Percentiles rank a stretch among this genome's conserved stretches.
phyloP scores from a whole-genome alignment of 169 alveolate species.

The Cryptosporidium andersoni region DNA sequence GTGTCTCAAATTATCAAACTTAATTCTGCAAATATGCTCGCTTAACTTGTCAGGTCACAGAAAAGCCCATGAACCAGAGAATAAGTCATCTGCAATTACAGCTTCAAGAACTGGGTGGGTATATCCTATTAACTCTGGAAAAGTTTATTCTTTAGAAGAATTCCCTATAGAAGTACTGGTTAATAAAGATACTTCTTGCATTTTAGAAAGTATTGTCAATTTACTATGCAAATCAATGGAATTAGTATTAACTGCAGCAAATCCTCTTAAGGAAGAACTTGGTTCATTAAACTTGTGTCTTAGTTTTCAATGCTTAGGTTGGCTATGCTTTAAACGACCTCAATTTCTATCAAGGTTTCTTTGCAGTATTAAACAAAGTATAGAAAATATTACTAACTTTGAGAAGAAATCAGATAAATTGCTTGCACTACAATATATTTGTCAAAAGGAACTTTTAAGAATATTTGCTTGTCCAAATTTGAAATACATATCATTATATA shows the following conservation, averaged over 20 bases:
- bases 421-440: constrained; percentile 25
- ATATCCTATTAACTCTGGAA: constrained; percentile 23
- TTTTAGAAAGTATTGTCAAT: constrained; percentile 29
- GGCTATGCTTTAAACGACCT: constrained; percentile 19
- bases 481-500: constrained; percentile 11
- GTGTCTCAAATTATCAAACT: constrained; percentile 17
- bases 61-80: not conserved
- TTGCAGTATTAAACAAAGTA: constrained; percentile 8
- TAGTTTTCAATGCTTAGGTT: constrained; percentile 41
- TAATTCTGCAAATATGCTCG: constrained; percentile 19
- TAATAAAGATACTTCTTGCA: not conserved
- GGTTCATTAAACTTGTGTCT: constrained; percentile 21
- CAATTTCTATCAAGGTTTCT: constrained; percentile 19
- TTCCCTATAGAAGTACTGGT: constrained; percentile 51
- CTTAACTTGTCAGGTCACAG: not conserved
- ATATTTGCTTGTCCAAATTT: constrained; percentile 21
- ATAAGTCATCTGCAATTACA: constrained; percentile 2
- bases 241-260: not conserved
- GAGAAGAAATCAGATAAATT: not conserved
- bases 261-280: not conserved
- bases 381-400: not conserved
- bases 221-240: constrained; percentile 21
- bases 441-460: constrained; percentile 33
- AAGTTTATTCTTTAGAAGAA: not conserved
- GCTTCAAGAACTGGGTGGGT: constrained; percentile 57